Evolutionary conservation across 495 filamentous ascomycete genomes (phyloP).

Genomic region (Letharia lupina): DNA sequence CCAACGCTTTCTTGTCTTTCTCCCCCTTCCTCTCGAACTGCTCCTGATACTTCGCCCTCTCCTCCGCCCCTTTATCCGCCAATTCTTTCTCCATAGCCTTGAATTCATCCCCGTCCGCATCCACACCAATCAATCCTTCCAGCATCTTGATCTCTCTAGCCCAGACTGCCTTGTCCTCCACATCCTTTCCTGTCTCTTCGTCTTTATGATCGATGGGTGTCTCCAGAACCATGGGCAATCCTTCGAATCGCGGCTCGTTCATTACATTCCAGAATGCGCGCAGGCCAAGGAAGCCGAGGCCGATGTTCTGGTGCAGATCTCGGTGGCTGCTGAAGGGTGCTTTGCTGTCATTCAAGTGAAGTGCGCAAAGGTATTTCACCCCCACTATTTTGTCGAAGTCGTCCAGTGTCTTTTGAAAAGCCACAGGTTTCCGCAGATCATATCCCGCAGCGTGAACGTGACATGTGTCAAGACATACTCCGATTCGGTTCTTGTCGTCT

Average conservation of each 20-base stretch:
- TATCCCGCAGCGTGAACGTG: conserved; percentile 92
- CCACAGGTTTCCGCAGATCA: conserved; percentile 66
- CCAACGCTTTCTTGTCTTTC: conserved; percentile 25
- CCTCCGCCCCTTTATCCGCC: conserved; percentile 55
- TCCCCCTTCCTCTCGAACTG: conserved; percentile 61
- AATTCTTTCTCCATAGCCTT: conserved; percentile 51
- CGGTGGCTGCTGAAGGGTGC: conserved; percentile 68
- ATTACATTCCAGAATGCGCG: conserved; percentile 85
- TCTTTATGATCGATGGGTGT: conserved; percentile 74
- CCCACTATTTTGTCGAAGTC: conserved; percentile 78
- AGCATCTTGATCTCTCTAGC: conserved; percentile 81
- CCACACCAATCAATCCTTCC: conserved; percentile 78
- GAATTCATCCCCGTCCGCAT: conserved; percentile 64
- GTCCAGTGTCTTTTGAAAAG: conserved; percentile 62
- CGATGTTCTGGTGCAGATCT: conserved; percentile 91
- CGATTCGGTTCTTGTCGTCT: conserved; percentile 76
- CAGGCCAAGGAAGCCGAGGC: conserved; percentile 82
- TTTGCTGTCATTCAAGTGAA: conserved; percentile 93
- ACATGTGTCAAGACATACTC: conserved; percentile 94
- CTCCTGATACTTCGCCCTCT: conserved; percentile 65
- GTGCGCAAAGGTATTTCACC: conserved; percentile 65
- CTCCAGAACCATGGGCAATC: conserved; percentile 85
- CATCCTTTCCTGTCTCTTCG: conserved; percentile 34
- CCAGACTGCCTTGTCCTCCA: conserved; percentile 70
- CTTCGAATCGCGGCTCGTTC: conserved; percentile 69